phyloP scores from a whole-genome alignment of 805 yeast genomes.

The Lipomyces orientalis region DNA sequence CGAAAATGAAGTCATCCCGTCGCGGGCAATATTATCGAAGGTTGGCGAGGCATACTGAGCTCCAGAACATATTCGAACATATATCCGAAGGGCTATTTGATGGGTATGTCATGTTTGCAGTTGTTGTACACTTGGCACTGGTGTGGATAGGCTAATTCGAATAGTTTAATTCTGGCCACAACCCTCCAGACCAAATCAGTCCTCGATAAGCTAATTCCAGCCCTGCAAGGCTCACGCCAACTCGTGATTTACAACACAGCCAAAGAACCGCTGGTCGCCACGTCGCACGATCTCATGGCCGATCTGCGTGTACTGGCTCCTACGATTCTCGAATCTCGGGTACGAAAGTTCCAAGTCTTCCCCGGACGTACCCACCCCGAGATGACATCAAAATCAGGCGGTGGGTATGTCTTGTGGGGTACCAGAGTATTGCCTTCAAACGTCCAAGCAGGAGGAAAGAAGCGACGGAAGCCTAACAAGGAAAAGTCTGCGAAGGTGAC shows the following conservation, averaged over 20 bases:
- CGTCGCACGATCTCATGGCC: slow-evolving; percentile 66
- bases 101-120: slow-evolving; percentile 24
- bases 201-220: slow-evolving; percentile 64
- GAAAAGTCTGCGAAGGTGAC: not conserved
- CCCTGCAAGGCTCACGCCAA: slow-evolving; percentile 84
- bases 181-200: slow-evolving; percentile 72
- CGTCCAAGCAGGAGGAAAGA: slow-evolving; percentile 31
- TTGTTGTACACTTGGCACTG: not conserved
- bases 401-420: slow-evolving; percentile 85
- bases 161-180: slow-evolving; percentile 74
- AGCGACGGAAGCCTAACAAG: slow-evolving; percentile 13
- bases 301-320: slow-evolving; percentile 83
- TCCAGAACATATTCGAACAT: slow-evolving; percentile 42
- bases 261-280: slow-evolving; percentile 78
- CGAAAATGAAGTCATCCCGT: slow-evolving; percentile 62
- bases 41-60: slow-evolving; percentile 58
- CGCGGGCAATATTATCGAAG: slow-evolving; percentile 72
- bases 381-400: slow-evolving; percentile 92
- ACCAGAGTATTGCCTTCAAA: slow-evolving; percentile 72
- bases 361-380: slow-evolving; percentile 93
- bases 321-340: slow-evolving; percentile 77
- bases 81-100: slow-evolving; percentile 34
- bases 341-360: slow-evolving; percentile 86
- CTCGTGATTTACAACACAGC: slow-evolving; percentile 79
- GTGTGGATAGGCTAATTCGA: slow-evolving; percentile 60